A percentile compares a stretch with the other conserved stretches of the same genome.
Conservation (phyloP, 2,329 filamentous ascomycete species). For the Colletotrichum noveboracense region DNA sequence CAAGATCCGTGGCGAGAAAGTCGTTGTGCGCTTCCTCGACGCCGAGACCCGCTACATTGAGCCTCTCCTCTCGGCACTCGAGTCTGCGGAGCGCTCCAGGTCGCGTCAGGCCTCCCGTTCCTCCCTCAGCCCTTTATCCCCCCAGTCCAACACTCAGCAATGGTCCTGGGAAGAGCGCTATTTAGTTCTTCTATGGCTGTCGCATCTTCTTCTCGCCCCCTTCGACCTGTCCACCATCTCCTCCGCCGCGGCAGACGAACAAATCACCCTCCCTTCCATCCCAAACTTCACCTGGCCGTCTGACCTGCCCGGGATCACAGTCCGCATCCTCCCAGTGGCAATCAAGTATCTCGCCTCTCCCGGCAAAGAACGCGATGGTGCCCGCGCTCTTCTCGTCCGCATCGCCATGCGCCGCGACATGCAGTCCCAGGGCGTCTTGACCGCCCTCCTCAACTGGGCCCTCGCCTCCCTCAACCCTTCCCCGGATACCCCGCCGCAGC, state of each 20-base stretch:
- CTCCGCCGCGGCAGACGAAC: slow-evolving; percentile 52
- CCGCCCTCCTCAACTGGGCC: slow-evolving; percentile 74
- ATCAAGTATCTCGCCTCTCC: slow-evolving; percentile 74
- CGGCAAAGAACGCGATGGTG: slow-evolving; percentile 88
- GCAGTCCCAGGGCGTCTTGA: slow-evolving; percentile 75
- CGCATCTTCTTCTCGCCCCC: slow-evolving; percentile 81
- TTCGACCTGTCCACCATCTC: slow-evolving; percentile 93
- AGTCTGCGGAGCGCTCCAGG: slow-evolving; percentile 52
- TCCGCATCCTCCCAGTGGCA: slow-evolving; percentile 73
- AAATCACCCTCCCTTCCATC: slow-evolving; percentile 46
- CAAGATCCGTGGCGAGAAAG: slow-evolving; percentile 93
- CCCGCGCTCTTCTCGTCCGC: slow-evolving; percentile 81
- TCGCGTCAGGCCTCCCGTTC: background rate
- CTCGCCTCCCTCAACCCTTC: slow-evolving; percentile 61
- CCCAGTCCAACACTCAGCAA: background rate
- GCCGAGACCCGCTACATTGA: slow-evolving; percentile 90
- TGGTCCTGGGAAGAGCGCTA: slow-evolving; percentile 91
- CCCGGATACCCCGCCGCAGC: slow-evolving; percentile 40
- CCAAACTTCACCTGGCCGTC: slow-evolving; percentile 59
- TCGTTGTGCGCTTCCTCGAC: slow-evolving; percentile 88
- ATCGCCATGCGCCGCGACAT: slow-evolving; percentile 87
- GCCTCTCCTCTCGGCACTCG: slow-evolving; percentile 76
- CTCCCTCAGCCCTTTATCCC: background rate
- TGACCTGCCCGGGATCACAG: slow-evolving; percentile 71
- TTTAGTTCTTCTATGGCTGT: slow-evolving; percentile 85